phyloP scores from a whole-genome alignment of 805 yeast genomes.

The Saccharomyces eubayanus region DNA sequence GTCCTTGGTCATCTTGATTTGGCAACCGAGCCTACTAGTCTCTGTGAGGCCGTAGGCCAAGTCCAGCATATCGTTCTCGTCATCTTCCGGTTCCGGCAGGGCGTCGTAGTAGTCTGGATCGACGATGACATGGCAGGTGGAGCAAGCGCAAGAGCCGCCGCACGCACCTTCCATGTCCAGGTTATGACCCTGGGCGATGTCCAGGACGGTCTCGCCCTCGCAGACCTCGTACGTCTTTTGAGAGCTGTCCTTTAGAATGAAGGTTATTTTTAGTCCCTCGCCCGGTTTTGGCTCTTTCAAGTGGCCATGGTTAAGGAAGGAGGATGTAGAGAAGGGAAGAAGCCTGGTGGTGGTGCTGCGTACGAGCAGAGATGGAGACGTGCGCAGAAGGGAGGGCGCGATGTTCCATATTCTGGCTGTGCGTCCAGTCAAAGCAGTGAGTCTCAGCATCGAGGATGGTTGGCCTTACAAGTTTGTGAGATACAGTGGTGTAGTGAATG shows the following conservation, averaged over 20 bases:
- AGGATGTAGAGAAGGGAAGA: constrained; percentile 19
- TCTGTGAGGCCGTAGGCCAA: constrained; percentile 95
- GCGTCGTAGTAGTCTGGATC: constrained; percentile 91
- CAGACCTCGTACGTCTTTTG: constrained; percentile 78
- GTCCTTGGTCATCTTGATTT: constrained; percentile 79
- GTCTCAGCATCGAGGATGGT: neutral
- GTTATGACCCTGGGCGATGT: constrained; percentile 89
- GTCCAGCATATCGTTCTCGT: constrained; percentile 97
- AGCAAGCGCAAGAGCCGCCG: constrained; percentile 98
- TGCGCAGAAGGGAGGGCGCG: neutral
- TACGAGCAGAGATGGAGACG: neutral
- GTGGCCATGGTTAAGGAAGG: constrained; percentile 58
- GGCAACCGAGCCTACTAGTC: constrained; percentile 93
- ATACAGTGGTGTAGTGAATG: neutral
- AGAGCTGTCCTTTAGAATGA: constrained; percentile 83
- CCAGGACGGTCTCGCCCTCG: constrained; percentile 85
- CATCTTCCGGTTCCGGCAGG: constrained; percentile 93
- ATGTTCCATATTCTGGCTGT: neutral
- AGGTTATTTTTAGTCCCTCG: constrained; percentile 80
- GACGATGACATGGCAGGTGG: constrained; percentile 93
- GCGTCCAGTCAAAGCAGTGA: neutral
- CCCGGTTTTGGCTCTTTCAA: constrained; percentile 87
- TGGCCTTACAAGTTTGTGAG: neutral
- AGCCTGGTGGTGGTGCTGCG: neutral
- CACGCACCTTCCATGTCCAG: constrained; percentile 98